Conservation (phyloP, 2,329 filamentous ascomycete genomes). For the Lachnellula occidentalis region DNA sequence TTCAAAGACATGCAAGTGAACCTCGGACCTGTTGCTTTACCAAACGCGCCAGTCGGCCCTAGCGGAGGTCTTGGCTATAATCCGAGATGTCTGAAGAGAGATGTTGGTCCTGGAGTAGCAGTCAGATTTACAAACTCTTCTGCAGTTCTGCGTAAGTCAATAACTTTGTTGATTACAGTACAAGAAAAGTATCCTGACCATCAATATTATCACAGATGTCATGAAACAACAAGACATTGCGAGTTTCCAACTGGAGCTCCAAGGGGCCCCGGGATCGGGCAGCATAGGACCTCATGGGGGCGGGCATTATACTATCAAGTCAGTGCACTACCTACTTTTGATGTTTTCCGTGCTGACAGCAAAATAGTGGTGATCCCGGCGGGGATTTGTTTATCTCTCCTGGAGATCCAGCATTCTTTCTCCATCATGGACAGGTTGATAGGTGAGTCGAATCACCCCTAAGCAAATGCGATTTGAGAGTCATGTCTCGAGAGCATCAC, state of each 20-base stretch:
- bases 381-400: constrained; percentile 40
- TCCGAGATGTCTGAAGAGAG: constrained; percentile 19
- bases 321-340: constrained; percentile 19
- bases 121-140: constrained; percentile 31
- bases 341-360: background rate
- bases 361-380: constrained; percentile 38
- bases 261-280: background rate
- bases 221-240: background rate
- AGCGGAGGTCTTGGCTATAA: constrained; percentile 4
- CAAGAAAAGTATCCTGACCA: background rate
- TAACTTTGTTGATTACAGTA: background rate
- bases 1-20: constrained; percentile 33
- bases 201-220: background rate
- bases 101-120: constrained; percentile 33
- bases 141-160: constrained; percentile 23
- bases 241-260: background rate
- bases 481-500: no score
- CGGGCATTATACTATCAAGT: constrained; percentile 35
- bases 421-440: constrained; percentile 42
- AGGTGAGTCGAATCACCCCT: no score
- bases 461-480: constrained; percentile 15
- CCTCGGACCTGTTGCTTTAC: constrained; percentile 14
- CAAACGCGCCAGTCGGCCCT: background rate
- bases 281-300: constrained; percentile 21
- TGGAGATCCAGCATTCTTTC: constrained; percentile 40